These are phyloP conservation scores for Pseudogymnoascus sp. DNA, from an alignment of 2,329 filamentous ascomycete genomes.

Conservation along the genomic window DNA sequence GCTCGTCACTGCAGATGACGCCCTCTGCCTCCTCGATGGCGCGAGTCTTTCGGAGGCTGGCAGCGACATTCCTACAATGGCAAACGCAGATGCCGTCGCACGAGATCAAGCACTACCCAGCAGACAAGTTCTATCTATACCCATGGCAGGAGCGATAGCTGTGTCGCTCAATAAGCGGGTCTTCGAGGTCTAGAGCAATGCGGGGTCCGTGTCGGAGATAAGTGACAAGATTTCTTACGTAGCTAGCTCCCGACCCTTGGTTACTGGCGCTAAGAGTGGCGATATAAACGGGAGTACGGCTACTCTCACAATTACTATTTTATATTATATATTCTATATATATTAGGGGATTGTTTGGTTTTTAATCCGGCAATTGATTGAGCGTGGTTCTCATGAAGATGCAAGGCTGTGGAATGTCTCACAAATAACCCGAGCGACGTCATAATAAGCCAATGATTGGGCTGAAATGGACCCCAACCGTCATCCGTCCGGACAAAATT, in stretches of 20 bases:
- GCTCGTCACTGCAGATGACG: background rate
- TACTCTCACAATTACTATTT: background rate
- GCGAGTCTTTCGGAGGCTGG: slow-evolving; percentile 2
- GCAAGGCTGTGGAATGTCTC: slow-evolving; percentile 2
- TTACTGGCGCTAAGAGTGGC: background rate
- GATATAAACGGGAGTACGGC: background rate
- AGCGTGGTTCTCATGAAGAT: background rate
- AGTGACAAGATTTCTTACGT: slow-evolving; percentile 7
- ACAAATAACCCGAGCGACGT: background rate
- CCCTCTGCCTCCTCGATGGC: background rate
- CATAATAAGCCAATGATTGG: background rate
- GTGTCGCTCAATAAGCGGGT: slow-evolving; percentile 2
- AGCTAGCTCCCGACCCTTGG: background rate
- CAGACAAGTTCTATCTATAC: background rate
- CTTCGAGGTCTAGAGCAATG: background rate
- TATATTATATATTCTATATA: background rate
- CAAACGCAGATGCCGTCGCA: slow-evolving; percentile 2
- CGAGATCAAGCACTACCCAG: background rate
- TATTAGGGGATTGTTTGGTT: background rate
- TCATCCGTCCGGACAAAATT: background rate
- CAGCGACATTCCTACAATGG: slow-evolving; percentile 9
- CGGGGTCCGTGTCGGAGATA: background rate
- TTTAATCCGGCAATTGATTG: background rate
- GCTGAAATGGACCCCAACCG: background rate
- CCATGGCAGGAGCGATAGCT: background rate